Evolutionary conservation across 2,329 filamentous ascomycete species (phyloP).

Genomic region (Dactylellina cionopaga): DNA sequence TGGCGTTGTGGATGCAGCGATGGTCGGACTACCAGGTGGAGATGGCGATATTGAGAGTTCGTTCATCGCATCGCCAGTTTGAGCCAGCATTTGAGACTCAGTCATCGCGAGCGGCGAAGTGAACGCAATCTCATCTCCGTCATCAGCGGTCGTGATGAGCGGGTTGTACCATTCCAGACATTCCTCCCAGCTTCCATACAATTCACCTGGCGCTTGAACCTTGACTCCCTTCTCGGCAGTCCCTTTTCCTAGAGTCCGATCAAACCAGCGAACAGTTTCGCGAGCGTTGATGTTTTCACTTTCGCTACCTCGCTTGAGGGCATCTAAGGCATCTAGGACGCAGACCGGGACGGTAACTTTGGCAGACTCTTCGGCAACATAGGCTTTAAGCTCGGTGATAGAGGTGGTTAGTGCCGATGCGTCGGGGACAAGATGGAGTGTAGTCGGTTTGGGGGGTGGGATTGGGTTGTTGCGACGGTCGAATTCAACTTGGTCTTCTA

Average conservation of each 20-base stretch:
- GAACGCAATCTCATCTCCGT: constrained; percentile 34
- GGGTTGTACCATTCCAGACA: constrained; percentile 52
- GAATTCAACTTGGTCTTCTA: constrained; percentile 56
- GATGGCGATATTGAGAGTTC: constrained; percentile 42
- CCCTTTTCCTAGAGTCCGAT: constrained; percentile 64
- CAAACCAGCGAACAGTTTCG: constrained; percentile 66
- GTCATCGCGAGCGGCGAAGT: constrained; percentile 43
- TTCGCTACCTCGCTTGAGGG: constrained; percentile 57
- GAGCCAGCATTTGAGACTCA: constrained; percentile 46
- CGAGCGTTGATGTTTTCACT: constrained; percentile 64
- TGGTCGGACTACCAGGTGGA: constrained; percentile 36
- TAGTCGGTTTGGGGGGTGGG: constrained; percentile 60
- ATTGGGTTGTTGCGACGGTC: constrained; percentile 53
- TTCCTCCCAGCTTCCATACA: constrained; percentile 62
- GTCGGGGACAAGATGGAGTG: constrained; percentile 67
- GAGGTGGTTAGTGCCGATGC: constrained; percentile 66
- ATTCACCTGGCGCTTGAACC: constrained; percentile 65
- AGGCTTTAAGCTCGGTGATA: constrained; percentile 67
- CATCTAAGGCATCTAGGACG: constrained; percentile 58
- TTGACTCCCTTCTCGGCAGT: constrained; percentile 62
- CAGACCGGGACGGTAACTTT: constrained; percentile 66
- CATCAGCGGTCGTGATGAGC: constrained; percentile 27
- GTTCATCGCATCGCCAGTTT: constrained; percentile 26
- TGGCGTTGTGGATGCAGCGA: constrained; percentile 4
- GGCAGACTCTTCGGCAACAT: constrained; percentile 65